Evolutionary conservation across 257 asterid genomes (phyloP), one percentile per base, ranked within the genome.

Genomic region (Salvia hispanica): DNA sequence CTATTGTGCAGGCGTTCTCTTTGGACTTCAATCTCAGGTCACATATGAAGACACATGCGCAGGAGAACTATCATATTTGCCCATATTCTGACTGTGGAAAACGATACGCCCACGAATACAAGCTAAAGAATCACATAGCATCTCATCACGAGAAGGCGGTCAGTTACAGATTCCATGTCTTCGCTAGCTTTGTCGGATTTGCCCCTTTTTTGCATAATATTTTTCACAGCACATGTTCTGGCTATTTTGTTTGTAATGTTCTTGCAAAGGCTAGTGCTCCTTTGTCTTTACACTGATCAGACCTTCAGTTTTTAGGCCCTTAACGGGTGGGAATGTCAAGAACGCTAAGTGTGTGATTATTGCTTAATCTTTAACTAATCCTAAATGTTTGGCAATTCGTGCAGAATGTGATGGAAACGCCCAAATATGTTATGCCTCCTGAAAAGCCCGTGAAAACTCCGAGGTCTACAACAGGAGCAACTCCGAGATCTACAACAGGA

Each of bases 41-140:
- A 57, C 99, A 94, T 71, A 94, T 91, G 99, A 94, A 91, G 74
- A 94, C 99, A 34, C 99, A 94, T 80, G 90, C 99, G n/a, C 99
- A 94, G 75, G 99, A 94, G 87, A 94, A 94, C 75, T 94, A 94
- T 62, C 99, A 94, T 71, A 78, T 88, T 39, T 94, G 99, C 85
- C 99, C 95, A 0, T 91, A 88, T 79, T 81, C 92, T 36, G 99
- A 94, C 25, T 94, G 99, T 47, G 99, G 99, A 62, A 94, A 94
- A 83, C 83, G 99, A 66, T 94, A 94, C 37, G 97, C 99, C 6
- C 99, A 94, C 13, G 99, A 94, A 68, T 94, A 91, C 88, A 94
- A 94, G 84, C 88, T 94, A 62, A 94, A 86, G 81, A 94, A 94
- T 79, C 99, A 94, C 78, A 73, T 94, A 65, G 44, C 85, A 25